These are phyloP conservation scores for Collariella sp. DNA, from an alignment of 495 filamentous ascomycete species.

Conservation along the genomic window DNA sequence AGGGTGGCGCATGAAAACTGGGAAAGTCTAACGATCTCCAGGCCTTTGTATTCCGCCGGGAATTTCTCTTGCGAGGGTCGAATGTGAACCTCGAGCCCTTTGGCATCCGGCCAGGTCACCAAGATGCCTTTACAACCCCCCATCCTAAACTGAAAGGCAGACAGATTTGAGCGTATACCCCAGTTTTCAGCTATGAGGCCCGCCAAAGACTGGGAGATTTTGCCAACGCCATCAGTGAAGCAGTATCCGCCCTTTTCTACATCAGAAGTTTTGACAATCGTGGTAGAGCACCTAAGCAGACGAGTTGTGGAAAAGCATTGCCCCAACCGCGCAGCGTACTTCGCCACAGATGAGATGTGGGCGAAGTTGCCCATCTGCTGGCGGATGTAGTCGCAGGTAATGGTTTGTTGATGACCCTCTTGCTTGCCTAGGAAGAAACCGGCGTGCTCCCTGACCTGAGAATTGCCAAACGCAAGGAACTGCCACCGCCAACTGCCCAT, in stretches of 20 bases:
- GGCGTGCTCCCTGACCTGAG: slow-evolving; percentile 85
- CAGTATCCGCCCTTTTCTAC: slow-evolving; percentile 54
- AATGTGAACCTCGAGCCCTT: slow-evolving; percentile 57
- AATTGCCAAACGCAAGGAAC: slow-evolving; percentile 93
- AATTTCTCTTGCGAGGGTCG: slow-evolving; percentile 87
- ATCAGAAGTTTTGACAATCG: slow-evolving; percentile 50
- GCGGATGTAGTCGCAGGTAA: slow-evolving; percentile 69
- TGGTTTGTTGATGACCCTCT: slow-evolving; percentile 41
- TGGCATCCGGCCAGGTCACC: slow-evolving; percentile 55
- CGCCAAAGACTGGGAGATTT: slow-evolving; percentile 73
- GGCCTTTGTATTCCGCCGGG: slow-evolving; percentile 51
- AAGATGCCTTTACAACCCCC: slow-evolving; percentile 90
- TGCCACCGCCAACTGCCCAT: slow-evolving; percentile 76
- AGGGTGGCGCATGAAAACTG: slow-evolving; percentile 64
- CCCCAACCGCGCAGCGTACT: slow-evolving; percentile 77
- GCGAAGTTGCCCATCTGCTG: slow-evolving; percentile 82
- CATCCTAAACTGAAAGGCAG: slow-evolving; percentile 83
- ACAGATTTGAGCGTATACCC: slow-evolving; percentile 52
- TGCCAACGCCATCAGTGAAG: slow-evolving; percentile 93
- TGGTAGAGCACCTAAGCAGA: slow-evolving; percentile 44
- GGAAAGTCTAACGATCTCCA: slow-evolving; percentile 82
- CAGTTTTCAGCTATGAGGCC: slow-evolving; percentile 58
- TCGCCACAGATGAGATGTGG: slow-evolving; percentile 69
- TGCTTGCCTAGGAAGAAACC: slow-evolving; percentile 69
- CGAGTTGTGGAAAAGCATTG: slow-evolving; percentile 95